Evolutionary conservation across 2,329 filamentous ascomycete genomes (phyloP).

Genomic region (Phyllosticta capitalensis): DNA sequence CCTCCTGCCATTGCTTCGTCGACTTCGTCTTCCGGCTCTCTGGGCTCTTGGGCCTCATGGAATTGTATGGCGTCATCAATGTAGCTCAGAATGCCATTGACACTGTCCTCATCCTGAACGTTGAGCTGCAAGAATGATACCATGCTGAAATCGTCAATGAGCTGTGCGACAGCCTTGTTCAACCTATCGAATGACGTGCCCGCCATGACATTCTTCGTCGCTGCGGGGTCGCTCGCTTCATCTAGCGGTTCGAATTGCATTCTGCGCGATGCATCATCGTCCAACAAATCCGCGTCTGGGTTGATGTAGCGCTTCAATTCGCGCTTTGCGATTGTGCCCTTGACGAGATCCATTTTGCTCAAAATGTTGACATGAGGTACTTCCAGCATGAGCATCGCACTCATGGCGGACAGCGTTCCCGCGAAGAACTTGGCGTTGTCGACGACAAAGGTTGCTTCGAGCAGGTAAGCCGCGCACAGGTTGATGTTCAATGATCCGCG

Average conservation of each 20-base stretch:
- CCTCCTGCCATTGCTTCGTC: slow-evolving; percentile 41
- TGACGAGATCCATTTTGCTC: slow-evolving; percentile 95
- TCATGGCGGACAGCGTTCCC: slow-evolving; percentile 92
- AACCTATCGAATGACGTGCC: slow-evolving; percentile 73
- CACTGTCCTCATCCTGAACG: slow-evolving; percentile 83
- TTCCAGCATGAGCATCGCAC: slow-evolving; percentile 97
- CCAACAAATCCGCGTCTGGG: slow-evolving; percentile 71
- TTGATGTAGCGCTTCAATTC: slow-evolving; percentile 86
- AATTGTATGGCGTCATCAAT: slow-evolving; percentile 92
- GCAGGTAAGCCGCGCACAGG: slow-evolving; percentile 85
- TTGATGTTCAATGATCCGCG: slow-evolving; percentile 79
- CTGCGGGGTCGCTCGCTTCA: slow-evolving; percentile 44
- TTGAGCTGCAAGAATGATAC: slow-evolving; percentile 89
- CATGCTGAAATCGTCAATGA: slow-evolving; percentile 98
- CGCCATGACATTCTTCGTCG: slow-evolving; percentile 63
- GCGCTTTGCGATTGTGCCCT: slow-evolving; percentile 75
- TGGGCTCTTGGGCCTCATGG: slow-evolving; percentile 86
- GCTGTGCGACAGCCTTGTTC: slow-evolving; percentile 76
- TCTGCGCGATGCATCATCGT: slow-evolving; percentile 54
- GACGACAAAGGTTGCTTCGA: slow-evolving; percentile 91
- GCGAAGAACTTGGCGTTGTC: slow-evolving; percentile 97
- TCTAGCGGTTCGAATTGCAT: slow-evolving; percentile 13
- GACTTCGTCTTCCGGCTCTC: slow-evolving; percentile 55
- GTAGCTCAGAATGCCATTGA: slow-evolving; percentile 74
- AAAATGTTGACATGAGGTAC: slow-evolving; percentile 93